These are phyloP conservation scores for Colletotrichum salicis DNA, from an alignment of 2,329 filamentous ascomycete genomes.

Conservation along the genomic window DNA sequence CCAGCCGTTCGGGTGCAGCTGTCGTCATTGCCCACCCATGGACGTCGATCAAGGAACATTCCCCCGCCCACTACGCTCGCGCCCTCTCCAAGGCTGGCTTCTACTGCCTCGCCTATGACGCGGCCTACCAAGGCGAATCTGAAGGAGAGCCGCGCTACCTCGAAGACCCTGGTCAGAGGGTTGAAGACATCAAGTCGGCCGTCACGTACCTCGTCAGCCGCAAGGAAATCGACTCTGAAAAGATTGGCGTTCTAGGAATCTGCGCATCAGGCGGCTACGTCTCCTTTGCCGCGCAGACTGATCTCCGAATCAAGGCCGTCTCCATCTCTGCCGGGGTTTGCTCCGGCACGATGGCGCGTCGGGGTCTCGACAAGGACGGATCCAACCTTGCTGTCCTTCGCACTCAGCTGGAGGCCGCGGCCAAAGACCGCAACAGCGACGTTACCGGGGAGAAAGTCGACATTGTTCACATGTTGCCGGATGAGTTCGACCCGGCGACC, in stretches of 20 bases:
- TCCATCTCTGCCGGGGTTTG: neutral
- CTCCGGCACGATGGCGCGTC: neutral
- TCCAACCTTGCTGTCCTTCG: neutral
- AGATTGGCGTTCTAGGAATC: neutral
- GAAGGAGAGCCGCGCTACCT: neutral
- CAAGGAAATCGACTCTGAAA: neutral
- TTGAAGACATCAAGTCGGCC: neutral
- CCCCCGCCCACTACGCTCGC: too few species aligned
- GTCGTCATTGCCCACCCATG: too few species aligned
- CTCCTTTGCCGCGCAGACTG: neutral
- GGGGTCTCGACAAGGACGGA: neutral
- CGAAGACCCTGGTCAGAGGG: neutral
- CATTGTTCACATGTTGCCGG: neutral
- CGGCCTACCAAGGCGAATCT: neutral
- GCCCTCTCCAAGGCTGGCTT: too few species aligned
- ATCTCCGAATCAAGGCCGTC: neutral
- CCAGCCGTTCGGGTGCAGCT: too few species aligned
- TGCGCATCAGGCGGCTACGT: neutral
- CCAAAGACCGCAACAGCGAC: neutral
- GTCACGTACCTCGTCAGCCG: neutral
- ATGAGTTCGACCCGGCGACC: neutral
- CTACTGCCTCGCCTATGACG: neutral
- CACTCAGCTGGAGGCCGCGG: neutral
- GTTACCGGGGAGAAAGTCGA: neutral
- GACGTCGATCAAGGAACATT: too few species aligned